Evolutionary conservation across 2,329 filamentous ascomycete genomes (phyloP).

Genomic region (Westerdykella ornata): DNA sequence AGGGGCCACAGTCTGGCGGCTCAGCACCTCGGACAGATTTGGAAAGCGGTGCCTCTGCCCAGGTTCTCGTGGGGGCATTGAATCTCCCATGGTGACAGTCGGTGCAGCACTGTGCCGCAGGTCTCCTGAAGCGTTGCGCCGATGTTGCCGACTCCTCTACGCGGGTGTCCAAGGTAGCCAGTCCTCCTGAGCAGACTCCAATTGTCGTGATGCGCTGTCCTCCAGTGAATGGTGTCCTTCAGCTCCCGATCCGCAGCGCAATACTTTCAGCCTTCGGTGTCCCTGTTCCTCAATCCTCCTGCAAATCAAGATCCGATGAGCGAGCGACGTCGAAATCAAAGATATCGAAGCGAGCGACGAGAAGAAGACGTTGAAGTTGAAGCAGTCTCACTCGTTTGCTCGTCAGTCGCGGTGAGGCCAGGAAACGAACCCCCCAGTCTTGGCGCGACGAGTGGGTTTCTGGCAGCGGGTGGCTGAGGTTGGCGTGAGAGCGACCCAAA

Average conservation of each 20-base stretch:
- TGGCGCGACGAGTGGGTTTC: conserved; percentile 27
- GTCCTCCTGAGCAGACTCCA: too few species aligned
- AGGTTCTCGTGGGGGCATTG: conserved; percentile 14
- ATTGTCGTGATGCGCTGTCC: too few species aligned
- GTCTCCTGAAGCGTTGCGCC: neutral
- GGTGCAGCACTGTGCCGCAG: neutral
- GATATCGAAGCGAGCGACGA: conserved; percentile 17
- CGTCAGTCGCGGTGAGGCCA: conserved; percentile 16
- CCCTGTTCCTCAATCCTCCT: too few species aligned
- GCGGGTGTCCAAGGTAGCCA: neutral
- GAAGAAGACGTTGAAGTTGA: too few species aligned
- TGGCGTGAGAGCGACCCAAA: conserved; percentile 5
- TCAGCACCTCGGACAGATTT: conserved; percentile 91
- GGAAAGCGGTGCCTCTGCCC: conserved; percentile 71
- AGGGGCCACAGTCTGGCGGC: conserved; percentile 84
- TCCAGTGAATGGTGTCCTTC: too few species aligned
- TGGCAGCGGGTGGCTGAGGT: conserved; percentile 23
- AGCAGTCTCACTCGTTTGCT: too few species aligned
- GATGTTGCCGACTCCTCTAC: neutral
- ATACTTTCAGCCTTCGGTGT: too few species aligned
- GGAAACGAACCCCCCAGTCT: conserved; percentile 30
- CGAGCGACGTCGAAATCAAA: too few species aligned
- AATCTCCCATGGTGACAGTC: conserved; percentile 20
- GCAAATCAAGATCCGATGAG: too few species aligned
- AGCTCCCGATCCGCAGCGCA: too few species aligned